phyloP scores from a whole-genome alignment of 768 basidiomycete species.

The Podaxis mareebaensis region DNA sequence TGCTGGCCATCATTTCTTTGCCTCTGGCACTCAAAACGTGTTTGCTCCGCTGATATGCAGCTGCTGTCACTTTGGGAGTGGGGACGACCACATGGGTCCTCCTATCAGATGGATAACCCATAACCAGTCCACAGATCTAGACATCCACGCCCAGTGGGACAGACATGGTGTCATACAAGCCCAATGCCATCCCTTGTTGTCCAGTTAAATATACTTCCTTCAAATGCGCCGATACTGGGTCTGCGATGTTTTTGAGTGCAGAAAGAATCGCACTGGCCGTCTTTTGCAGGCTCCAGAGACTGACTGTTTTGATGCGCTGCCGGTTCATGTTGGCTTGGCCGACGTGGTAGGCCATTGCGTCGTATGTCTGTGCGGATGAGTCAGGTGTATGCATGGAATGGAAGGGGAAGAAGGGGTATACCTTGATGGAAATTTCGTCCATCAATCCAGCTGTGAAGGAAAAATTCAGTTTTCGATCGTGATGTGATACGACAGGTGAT shows the following conservation, averaged over 20 bases:
- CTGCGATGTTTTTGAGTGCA: slow-evolving; percentile 73
- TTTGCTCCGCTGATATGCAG: background rate
- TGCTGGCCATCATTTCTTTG: slow-evolving; percentile 56
- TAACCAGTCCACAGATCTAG: background rate
- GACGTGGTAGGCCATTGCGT: slow-evolving; percentile 94
- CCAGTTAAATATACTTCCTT: slow-evolving; percentile 41
- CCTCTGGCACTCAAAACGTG: background rate
- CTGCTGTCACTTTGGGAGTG: background rate
- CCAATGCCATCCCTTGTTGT: slow-evolving; percentile 13
- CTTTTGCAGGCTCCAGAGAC: slow-evolving; percentile 93
- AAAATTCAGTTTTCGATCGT: slow-evolving; percentile 19
- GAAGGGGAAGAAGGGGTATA: slow-evolving; percentile 26
- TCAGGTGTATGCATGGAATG: slow-evolving; percentile 1
- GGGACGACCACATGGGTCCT: background rate
- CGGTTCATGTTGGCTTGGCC: slow-evolving; percentile 87
- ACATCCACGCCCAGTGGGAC: slow-evolving; percentile 5
- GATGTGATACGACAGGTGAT: slow-evolving; percentile 1
- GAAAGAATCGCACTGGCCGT: slow-evolving; percentile 86
- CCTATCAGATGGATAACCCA: background rate
- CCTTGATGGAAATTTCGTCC: slow-evolving; percentile 87
- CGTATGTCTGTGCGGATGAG: slow-evolving; percentile 63
- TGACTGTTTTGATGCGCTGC: slow-evolving; percentile 82
- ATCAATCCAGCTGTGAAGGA: slow-evolving; percentile 78
- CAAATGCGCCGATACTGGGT: slow-evolving; percentile 58
- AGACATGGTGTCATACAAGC: slow-evolving; percentile 7